Conservation (phyloP, 1,284 basidiomycete genomes). For the Irpex rosettiformis region DNA sequence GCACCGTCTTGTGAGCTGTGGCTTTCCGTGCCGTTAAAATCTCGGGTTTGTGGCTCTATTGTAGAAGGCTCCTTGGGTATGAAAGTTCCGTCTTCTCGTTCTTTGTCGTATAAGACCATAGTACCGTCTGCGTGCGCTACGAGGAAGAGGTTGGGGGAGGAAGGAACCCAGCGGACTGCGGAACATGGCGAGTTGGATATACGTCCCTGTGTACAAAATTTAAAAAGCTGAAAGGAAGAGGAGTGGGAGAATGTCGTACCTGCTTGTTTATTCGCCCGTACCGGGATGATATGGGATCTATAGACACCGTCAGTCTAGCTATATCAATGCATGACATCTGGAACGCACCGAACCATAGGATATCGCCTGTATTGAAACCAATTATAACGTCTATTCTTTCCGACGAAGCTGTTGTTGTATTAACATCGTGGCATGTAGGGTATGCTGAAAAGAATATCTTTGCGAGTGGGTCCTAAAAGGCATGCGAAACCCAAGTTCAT, state of each 20-base stretch:
- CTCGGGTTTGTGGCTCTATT: slow-evolving; percentile 18
- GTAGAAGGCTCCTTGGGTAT: slow-evolving; percentile 50
- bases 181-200: slow-evolving; percentile 81
- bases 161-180: slow-evolving; percentile 87
- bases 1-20: slow-evolving; percentile 33
- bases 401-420: slow-evolving; percentile 70
- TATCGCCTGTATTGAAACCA: slow-evolving; percentile 90
- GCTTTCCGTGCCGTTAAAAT: slow-evolving; percentile 11
- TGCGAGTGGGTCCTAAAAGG: slow-evolving; percentile 74
- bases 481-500: not conserved
- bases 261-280: slow-evolving; percentile 93
- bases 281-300: slow-evolving; percentile 80
- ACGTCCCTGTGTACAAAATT: slow-evolving; percentile 50
- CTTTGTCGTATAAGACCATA: slow-evolving; percentile 85
- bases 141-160: slow-evolving; percentile 80
- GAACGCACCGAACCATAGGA: slow-evolving; percentile 82
- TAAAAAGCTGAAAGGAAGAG: slow-evolving; percentile 13
- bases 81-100: slow-evolving; percentile 82
- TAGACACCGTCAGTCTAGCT: slow-evolving; percentile 8
- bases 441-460: slow-evolving; percentile 83
- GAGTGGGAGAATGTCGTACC: slow-evolving; percentile 36
- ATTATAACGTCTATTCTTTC: slow-evolving; percentile 88
- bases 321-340: not conserved
- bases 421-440: slow-evolving; percentile 90
- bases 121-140: slow-evolving; percentile 91